phyloP scores from a whole-genome alignment of 306 rosid species.

The Quercus engelmannii region DNA sequence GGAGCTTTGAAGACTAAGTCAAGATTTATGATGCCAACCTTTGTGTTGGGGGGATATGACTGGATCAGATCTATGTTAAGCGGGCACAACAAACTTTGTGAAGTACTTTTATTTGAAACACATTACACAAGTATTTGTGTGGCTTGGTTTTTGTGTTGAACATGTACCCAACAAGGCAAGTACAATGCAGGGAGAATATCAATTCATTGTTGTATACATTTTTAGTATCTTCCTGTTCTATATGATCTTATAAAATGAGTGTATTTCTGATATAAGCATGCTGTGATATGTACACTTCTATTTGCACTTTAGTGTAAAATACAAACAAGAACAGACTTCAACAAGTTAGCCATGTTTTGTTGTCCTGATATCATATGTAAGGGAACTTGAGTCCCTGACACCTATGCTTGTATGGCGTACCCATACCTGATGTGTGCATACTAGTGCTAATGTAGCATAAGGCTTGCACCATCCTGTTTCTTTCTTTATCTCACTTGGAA shows the following conservation, averaged over 20 bases:
- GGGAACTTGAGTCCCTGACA: neutral
- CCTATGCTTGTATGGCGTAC: neutral
- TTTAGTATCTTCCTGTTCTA: neutral
- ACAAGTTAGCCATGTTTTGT: neutral
- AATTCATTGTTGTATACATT: neutral
- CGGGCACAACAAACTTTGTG: neutral
- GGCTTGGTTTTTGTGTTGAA: neutral
- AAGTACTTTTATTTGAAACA: neutral
- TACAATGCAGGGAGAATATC: neutral
- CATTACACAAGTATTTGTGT: neutral
- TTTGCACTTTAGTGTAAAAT: neutral
- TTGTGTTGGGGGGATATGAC: neutral
- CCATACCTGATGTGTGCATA: neutral
- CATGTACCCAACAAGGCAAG: neutral
- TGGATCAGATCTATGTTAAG: neutral
- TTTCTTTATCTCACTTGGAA: neutral
- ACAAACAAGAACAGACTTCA: neutral
- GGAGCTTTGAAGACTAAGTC: neutral
- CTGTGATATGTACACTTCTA: neutral
- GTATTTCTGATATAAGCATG: neutral
- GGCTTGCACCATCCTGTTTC: slow-evolving; percentile 1
- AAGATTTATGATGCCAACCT: neutral
- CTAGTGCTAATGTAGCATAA: slow-evolving; percentile 4
- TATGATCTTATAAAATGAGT: neutral
- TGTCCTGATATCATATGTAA: neutral